Evolutionary conservation across 2,329 filamentous ascomycete species (phyloP), one percentile per base, ranked within the genome.

Genomic region (Talaromyces sp.): DNA sequence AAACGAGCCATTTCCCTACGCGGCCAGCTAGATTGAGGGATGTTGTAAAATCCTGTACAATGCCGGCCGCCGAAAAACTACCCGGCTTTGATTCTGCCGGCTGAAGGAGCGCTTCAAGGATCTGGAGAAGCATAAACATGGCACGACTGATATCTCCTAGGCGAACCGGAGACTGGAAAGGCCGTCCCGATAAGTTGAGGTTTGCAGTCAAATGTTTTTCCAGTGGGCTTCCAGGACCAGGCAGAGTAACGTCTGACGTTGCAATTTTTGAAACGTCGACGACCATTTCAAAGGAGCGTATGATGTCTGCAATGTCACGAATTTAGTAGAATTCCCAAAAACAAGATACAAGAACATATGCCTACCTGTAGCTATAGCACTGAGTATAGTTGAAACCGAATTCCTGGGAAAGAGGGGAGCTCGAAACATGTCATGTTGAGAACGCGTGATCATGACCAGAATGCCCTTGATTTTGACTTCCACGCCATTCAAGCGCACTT

Each of bases 271-370:
- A 67, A 40, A 61, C 31, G 49, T 75, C 69, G 2, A 70, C 69
- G 2, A 70, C 63, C 38, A 66, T 67, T 65, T 84, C 80, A 45
- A 85, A 68, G 17, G 78, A 76, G 63, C 70, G 70, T 15, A 84
- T 62, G 15, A 84, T 77, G 69, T 82, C 84, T 86, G 69, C 40
- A 61, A 53, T 56, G 25, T 36, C n/a, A 36, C n/a, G 17, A 8
- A 22, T 31, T 51, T 19, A 56, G 53, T 22, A 36, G 8, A 15
- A 15, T 13, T 25, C 45, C 22, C 38, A 1, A 7, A 11, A 11
- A 40, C 36, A 51, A 3, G 38, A 62, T 63, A 59, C 31, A 40
- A 63, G n/a, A 43, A 45, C 7, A 13, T 58, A 34, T 45, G 76
- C 78, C 64, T 68, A 81, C 79, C 79, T 59, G 71, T 74, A 58